phyloP scores from a whole-genome alignment of 2,329 filamentous ascomycete genomes.

The Beauveria rudraprayagi region DNA sequence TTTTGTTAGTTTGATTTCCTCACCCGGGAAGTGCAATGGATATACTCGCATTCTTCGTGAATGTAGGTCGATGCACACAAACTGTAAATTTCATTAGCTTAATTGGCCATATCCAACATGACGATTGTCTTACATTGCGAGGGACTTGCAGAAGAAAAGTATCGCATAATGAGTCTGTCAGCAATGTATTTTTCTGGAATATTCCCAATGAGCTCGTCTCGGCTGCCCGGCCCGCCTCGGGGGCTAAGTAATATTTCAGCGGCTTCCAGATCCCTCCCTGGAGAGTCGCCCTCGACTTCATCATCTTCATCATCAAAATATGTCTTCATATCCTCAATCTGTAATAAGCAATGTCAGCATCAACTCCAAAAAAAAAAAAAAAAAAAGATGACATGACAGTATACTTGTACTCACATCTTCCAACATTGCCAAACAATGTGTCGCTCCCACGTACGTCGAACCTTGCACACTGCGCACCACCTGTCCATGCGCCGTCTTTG shows the following conservation, averaged over 20 bases:
- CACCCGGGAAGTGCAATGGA: accelerated
- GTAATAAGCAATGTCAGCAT: slow-evolving; percentile 10
- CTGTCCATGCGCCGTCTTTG: slow-evolving; percentile 27
- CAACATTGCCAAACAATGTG: slow-evolving; percentile 52
- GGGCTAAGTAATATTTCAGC: slow-evolving; percentile 37
- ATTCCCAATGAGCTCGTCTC: slow-evolving; percentile 37
- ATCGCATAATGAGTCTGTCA: slow-evolving; percentile 43
- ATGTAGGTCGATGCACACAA: slow-evolving; percentile 45
- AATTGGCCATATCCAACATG: neutral
- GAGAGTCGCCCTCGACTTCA: slow-evolving; percentile 25
- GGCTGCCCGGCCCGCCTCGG: slow-evolving; percentile 29
- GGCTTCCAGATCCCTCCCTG: slow-evolving; percentile 27
- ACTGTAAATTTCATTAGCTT: slow-evolving; percentile 27
- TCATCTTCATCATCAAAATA: slow-evolving; percentile 46
- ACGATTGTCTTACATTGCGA: slow-evolving; percentile 35
- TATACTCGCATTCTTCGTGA: slow-evolving; percentile 34
- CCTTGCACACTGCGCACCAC: slow-evolving; percentile 35
- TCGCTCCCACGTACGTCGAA: slow-evolving; percentile 49
- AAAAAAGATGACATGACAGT: neutral
- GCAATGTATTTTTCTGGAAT: slow-evolving; percentile 39
- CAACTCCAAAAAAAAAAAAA: neutral
- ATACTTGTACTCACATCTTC: slow-evolving; percentile 40
- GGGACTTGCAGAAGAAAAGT: slow-evolving; percentile 45
- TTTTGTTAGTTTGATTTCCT: slow-evolving; percentile 6
- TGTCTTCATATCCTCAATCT: slow-evolving; percentile 52